A percentile compares a stretch with the other conserved stretches of the same genome.
phyloP scores from a whole-genome alignment of 352 stramenopile species.

The Globisporangium heterothallicum region DNA sequence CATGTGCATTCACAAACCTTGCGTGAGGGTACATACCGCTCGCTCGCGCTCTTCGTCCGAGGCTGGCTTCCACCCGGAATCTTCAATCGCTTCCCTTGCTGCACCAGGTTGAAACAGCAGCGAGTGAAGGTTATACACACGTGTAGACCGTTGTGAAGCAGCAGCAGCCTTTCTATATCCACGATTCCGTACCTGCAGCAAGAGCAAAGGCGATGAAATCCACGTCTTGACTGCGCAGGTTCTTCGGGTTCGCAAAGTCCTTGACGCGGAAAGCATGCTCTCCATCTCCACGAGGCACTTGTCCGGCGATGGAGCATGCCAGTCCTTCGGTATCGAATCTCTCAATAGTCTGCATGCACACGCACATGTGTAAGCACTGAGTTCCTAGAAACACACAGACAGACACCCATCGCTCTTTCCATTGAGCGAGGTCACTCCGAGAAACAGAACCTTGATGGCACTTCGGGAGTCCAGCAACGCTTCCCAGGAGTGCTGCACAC shows the following conservation, averaged over 20 bases:
- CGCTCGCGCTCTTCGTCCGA: slow-evolving; percentile 65
- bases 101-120: not conserved
- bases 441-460: slow-evolving; percentile 48
- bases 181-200: slow-evolving; percentile 60
- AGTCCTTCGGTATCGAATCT: slow-evolving; percentile 51
- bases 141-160: no score
- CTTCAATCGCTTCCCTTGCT: slow-evolving; percentile 78
- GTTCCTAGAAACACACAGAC: slow-evolving; percentile 4
- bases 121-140: not conserved
- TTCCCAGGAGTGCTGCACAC: slow-evolving; percentile 78
- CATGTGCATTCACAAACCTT: no score
- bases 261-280: slow-evolving; percentile 52
- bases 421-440: not conserved
- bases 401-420: slow-evolving; percentile 1
- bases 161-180: no score
- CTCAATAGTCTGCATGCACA: slow-evolving; percentile 36
- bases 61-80: slow-evolving; percentile 57
- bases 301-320: slow-evolving; percentile 61
- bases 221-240: slow-evolving; percentile 64
- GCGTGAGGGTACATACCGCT: slow-evolving; percentile 39
- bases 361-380: not conserved
- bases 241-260: slow-evolving; percentile 69
- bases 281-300: slow-evolving; percentile 57
- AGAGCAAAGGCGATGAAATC: slow-evolving; percentile 86
- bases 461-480: slow-evolving; percentile 72